Evolutionary conservation across 2,329 filamentous ascomycete genomes (phyloP), one percentile per base, ranked within the genome.

Genomic region (Colletotrichum ledebouriae): DNA sequence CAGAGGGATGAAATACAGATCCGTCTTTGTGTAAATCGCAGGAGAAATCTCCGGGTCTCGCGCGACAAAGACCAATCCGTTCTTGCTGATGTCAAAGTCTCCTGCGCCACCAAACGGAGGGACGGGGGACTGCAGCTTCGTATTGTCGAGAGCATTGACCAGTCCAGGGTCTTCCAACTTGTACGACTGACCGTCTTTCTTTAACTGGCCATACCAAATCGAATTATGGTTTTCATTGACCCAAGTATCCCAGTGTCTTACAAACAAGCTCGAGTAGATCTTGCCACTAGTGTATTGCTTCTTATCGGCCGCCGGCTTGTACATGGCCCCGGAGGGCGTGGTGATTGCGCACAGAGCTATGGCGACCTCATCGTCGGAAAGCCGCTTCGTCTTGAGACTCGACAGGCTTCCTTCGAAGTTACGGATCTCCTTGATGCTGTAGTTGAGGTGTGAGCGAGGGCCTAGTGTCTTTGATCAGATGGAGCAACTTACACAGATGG

Each of bases 161-260:
- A 93, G 78, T 0, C 82, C 80, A 1, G 78, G 76, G 3, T 76
- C 73, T 50, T 81, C 78, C 15, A 88, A 78, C 29, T 73, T 75
- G 75, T 81, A 86, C n/a, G 72, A 63, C 13, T 72, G 78, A 13
- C 77, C 77, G 41, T 76, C 78, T 75, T 81, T 82, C 71, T 78
- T 81, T 55, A 96, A 77, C 5, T 86, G 85, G 37, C 90, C 90
- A 34, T 93, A 92, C 85, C 91, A 96, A 33, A 97, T 84, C 2
- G 91, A 86, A 73, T 90, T 91, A 70, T 86, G 88, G 73, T 92
- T 90, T 52, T 89, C 86, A 1, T 86, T 89, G 29, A 89, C 83
- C 80, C 91, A 97, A n/a, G 85, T 79, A 76, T 97, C 93, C 93
- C 93, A 97, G 75, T 97, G 92, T 13, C 93, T 87, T 33, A 93